These are phyloP conservation scores for Nothophaeocryptopus gaeumannii DNA, from an alignment of 2,329 filamentous ascomycete species.

Conservation along the genomic window DNA sequence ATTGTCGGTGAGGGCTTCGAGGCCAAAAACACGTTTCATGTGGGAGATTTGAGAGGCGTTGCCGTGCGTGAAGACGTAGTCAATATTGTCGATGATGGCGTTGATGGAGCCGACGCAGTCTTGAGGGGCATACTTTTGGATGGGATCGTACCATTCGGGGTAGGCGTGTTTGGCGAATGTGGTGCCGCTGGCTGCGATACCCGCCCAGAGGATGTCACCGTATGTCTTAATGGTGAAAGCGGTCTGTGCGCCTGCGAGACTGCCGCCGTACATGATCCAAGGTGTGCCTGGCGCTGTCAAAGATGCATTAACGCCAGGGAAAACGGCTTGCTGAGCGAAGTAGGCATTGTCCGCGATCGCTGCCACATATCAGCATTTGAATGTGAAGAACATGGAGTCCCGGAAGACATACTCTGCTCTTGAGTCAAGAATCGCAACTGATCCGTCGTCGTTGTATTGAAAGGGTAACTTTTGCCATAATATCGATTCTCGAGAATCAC, in stretches of 20 bases:
- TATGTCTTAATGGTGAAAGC: constrained; percentile 49
- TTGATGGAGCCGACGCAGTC: constrained; percentile 60
- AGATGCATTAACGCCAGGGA: constrained; percentile 44
- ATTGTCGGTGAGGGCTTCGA: constrained; percentile 48
- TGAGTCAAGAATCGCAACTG: constrained; percentile 51
- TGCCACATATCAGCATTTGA: constrained; percentile 25
- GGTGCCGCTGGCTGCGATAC: constrained; percentile 74
- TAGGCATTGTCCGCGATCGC: constrained; percentile 52
- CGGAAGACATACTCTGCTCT: constrained; percentile 47
- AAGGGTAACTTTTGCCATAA: constrained; percentile 52
- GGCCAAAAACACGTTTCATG: constrained; percentile 55
- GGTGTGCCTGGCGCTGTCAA: constrained; percentile 47
- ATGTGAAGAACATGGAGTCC: no score
- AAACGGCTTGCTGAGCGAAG: constrained; percentile 49
- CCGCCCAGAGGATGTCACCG: constrained; percentile 69
- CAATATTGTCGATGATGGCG: constrained; percentile 59
- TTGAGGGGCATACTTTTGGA: constrained; percentile 54
- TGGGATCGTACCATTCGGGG: constrained; percentile 61
- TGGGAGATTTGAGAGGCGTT: constrained; percentile 42
- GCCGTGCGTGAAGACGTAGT: constrained; percentile 44
- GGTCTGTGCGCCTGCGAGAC: constrained; percentile 44
- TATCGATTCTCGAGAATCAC: constrained; percentile 55
- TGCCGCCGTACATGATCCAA: constrained; percentile 48
- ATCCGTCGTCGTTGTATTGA: constrained; percentile 49
- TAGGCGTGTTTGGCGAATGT: constrained; percentile 72